Evolutionary conservation across 352 stramenopile species (phyloP).

Genomic region (Achlya hypogyna): DNA sequence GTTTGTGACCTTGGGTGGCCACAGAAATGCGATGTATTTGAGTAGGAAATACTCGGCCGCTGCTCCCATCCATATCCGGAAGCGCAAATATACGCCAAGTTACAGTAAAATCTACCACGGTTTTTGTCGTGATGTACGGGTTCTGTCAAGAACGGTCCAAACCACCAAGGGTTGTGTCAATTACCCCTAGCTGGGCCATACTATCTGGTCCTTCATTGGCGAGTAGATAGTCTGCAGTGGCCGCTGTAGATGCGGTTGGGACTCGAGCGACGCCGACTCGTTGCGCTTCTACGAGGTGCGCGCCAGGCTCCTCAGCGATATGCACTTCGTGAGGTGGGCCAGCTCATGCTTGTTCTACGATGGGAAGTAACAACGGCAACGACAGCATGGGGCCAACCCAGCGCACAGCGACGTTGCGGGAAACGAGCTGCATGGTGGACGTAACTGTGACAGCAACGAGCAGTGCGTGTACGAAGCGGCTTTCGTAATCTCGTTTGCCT

Average conservation of each 20-base stretch:
- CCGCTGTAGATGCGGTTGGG: neutral
- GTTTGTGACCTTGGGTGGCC: too few species aligned
- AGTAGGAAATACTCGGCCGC: too few species aligned
- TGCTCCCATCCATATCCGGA: too few species aligned
- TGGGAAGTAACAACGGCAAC: neutral
- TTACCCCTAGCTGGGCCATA: neutral
- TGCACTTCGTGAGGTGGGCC: neutral
- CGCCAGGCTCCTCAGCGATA: constrained; percentile 3
- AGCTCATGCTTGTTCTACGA: neutral
- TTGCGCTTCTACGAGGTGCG: constrained; percentile 8
- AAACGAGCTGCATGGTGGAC: neutral
- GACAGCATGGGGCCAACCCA: neutral
- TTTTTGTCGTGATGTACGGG: too few species aligned
- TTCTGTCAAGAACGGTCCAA: too few species aligned
- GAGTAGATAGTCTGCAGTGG: constrained; percentile 4
- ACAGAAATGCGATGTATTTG: too few species aligned
- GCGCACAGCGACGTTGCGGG: neutral
- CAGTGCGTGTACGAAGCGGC: neutral
- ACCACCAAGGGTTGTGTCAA: too few species aligned
- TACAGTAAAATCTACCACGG: too few species aligned
- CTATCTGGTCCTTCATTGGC: constrained; percentile 1
- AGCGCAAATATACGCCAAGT: too few species aligned
- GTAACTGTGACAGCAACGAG: neutral
- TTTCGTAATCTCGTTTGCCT: too few species aligned
- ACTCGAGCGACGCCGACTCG: constrained; percentile 7